These are phyloP conservation scores for Penicillium psychrosexuale DNA, from an alignment of 2,329 filamentous ascomycete genomes.

Conservation along the genomic window DNA sequence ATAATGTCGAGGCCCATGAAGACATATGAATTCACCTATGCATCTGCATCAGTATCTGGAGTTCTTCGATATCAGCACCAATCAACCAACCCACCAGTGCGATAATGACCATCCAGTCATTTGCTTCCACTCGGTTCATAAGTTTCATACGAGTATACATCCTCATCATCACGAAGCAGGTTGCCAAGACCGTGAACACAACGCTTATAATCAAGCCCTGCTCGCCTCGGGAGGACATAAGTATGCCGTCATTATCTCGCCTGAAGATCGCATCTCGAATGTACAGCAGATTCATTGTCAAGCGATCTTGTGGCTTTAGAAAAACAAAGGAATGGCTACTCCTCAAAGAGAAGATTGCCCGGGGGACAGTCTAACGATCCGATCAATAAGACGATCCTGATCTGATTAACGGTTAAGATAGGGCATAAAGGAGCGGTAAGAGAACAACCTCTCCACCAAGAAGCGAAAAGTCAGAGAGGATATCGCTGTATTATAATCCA, in stretches of 20 bases:
- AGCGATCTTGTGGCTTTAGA: not conserved
- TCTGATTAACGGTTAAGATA: not conserved
- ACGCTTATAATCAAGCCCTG: conserved; percentile 30
- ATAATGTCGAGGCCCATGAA: conserved; percentile 37
- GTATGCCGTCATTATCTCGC: conserved; percentile 15
- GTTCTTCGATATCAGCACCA: not conserved
- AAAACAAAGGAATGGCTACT: not conserved
- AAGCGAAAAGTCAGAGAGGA: not conserved
- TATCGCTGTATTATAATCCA: conserved; percentile 9
- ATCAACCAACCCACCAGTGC: conserved; percentile 27
- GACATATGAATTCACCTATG: conserved; percentile 31
- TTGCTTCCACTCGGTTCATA: conserved; percentile 33
- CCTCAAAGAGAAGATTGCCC: not conserved
- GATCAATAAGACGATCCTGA: not conserved
- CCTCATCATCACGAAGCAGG: conserved; percentile 29
- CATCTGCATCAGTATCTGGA: not conserved
- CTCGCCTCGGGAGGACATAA: conserved; percentile 26
- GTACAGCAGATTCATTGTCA: conserved; percentile 16
- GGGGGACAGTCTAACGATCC: not conserved
- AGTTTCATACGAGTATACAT: conserved; percentile 34
- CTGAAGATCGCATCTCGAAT: conserved; percentile 19
- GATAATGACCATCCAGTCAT: conserved; percentile 39
- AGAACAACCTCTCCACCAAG: conserved; percentile 1
- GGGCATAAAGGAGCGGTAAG: conserved; percentile 5
- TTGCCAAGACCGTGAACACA: conserved; percentile 32